These are phyloP conservation scores for Diplodia scrobiculata DNA, from an alignment of 2,329 filamentous ascomycete species.

Conservation along the genomic window DNA sequence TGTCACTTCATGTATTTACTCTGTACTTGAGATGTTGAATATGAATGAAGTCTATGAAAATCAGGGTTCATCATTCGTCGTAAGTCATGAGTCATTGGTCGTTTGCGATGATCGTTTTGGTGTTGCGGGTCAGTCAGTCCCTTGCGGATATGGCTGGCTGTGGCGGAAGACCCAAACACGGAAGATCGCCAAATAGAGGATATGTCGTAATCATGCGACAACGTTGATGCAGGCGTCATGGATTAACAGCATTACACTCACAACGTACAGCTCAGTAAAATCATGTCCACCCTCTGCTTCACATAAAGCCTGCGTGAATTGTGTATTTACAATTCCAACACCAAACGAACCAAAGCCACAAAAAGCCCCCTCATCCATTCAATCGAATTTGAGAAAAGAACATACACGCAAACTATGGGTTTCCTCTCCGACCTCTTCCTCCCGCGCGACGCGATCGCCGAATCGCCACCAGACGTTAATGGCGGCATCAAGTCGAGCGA, in stretches of 20 bases:
- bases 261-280: neutral
- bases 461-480: neutral
- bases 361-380: neutral
- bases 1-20: neutral
- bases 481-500: neutral
- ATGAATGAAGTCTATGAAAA: constrained; percentile 1
- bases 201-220: constrained; percentile 15
- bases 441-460: neutral
- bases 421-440: neutral
- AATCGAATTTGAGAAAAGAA: too few species aligned
- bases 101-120: neutral
- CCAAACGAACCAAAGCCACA: neutral
- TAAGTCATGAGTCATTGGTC: neutral
- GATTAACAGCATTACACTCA: neutral
- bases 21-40: neutral
- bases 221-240: constrained; percentile 6
- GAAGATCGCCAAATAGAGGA: neutral
- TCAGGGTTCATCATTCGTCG: neutral
- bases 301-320: too few species aligned
- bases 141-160: neutral
- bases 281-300: too few species aligned
- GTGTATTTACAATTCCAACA: too few species aligned
- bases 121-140: neutral
- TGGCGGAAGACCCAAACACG: neutral
- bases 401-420: neutral